Percentiles rank a stretch among this genome's conserved stretches.
phyloP scores from a whole-genome alignment of 75 land plant species.

The Cupressus sempervirens region DNA sequence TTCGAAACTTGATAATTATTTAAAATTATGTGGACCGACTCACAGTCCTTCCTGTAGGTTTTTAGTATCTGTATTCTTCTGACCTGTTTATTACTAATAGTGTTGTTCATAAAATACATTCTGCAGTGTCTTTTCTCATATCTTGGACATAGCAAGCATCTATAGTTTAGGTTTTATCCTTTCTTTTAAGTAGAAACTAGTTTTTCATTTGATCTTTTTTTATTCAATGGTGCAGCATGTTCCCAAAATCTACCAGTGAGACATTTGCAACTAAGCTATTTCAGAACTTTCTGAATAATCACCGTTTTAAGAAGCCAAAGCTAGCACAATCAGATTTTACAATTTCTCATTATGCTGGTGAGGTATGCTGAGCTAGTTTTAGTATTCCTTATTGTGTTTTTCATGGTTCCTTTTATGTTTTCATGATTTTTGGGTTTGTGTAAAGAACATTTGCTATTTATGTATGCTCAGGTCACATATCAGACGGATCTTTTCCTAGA shows the following conservation, averaged over 20 bases:
- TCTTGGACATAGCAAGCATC: neutral
- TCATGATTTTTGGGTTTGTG: neutral
- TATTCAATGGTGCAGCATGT: conserved; percentile 75
- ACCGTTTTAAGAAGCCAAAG: conserved; percentile 77
- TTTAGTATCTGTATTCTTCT: neutral
- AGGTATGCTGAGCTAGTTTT: conserved; percentile 42
- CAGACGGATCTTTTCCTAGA: conserved; percentile 91
- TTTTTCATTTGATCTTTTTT: conserved; percentile 18
- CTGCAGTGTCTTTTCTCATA: neutral
- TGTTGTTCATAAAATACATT: neutral
- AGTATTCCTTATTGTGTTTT: neutral
- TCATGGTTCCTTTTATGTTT: neutral
- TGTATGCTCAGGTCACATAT: conserved; percentile 74
- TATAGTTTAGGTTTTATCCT: conserved; percentile 7
- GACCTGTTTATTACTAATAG: neutral
- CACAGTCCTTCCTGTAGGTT: neutral
- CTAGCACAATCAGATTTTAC: conserved; percentile 87
- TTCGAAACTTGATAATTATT: neutral
- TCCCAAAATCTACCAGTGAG: conserved; percentile 91
- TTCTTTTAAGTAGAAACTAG: conserved; percentile 13
- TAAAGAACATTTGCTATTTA: neutral
- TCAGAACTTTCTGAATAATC: conserved; percentile 60
- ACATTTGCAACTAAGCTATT: conserved; percentile 90
- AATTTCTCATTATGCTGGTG: conserved; percentile 93
- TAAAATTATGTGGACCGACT: neutral